phyloP scores from a whole-genome alignment of 2,329 filamentous ascomycete genomes.

The Botrytis paeoniae region DNA sequence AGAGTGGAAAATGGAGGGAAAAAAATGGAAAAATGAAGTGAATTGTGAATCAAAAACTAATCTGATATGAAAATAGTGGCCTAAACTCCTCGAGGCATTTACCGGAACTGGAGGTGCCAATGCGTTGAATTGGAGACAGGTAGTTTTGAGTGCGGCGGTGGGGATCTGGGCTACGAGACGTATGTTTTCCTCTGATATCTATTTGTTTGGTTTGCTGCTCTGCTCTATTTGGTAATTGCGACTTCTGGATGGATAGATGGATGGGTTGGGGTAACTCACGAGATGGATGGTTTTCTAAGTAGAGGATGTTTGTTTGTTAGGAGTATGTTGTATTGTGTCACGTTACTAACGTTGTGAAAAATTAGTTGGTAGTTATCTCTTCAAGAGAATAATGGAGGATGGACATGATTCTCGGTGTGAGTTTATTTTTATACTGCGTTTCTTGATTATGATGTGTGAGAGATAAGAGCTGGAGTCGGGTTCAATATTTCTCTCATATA shows the following conservation, averaged over 20 bases:
- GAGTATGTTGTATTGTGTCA: not conserved
- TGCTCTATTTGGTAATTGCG: not conserved
- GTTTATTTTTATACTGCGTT: not conserved
- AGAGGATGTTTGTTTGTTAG: not conserved
- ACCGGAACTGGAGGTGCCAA: slow-evolving; percentile 40
- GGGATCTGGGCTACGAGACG: slow-evolving; percentile 60
- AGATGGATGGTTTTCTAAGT: not conserved
- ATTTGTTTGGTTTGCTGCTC: too few species aligned
- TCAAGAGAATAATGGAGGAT: not conserved
- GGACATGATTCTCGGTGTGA: slow-evolving; percentile 8
- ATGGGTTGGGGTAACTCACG: not conserved
- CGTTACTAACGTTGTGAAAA: not conserved
- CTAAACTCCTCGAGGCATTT: slow-evolving; percentile 47
- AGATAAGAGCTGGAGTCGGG: not conserved
- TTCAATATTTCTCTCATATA: too few species aligned
- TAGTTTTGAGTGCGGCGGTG: slow-evolving; percentile 52
- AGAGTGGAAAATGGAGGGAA: not conserved
- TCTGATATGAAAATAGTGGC: slow-evolving; percentile 31
- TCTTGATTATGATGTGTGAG: not conserved
- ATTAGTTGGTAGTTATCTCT: slow-evolving; percentile 8
- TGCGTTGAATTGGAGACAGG: slow-evolving; percentile 61
- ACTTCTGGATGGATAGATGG: not conserved
- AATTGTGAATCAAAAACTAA: not conserved
- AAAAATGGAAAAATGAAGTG: too few species aligned
- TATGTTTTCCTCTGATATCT: slow-evolving; percentile 39